Evolutionary conservation across 306 rosid species (phyloP), one percentile per base, ranked within the genome.

Genomic region (Citrullus colocynthis): DNA sequence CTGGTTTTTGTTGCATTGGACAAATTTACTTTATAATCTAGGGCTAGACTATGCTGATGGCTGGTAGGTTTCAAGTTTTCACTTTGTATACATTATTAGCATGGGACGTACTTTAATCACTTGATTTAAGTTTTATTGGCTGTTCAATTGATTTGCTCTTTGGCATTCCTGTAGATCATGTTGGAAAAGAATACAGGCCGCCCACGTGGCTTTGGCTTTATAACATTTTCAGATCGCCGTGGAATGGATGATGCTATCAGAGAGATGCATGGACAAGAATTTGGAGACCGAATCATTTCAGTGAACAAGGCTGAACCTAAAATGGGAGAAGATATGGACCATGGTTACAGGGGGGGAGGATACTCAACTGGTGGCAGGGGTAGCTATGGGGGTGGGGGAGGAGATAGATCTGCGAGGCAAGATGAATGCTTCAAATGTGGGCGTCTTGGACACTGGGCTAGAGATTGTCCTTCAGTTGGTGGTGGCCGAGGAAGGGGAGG

Each of bases 201-300:
- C 66, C 97, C 97, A 1, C 97, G 99, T 32, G 99, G 98, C 70
- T 96, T 96, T 86, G 99, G 99, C 80, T 96, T 96, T 75, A 89
- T 96, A 59, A 96, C 98, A 60, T 96, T 90, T 87, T 74, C 90
- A 67, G 99, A 91, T 85, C 97, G 92, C 59, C 86, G 98, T 74
- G 97, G 89, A 81, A 91, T 96, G 99, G 99, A 96, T 83, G 99
- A 96, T 85, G 96, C 99, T 64, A 96, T 96, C 75, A 88, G 91
- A 84, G 98, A 91, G 80, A 96, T 96, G 98, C 88, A 92, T 83
- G 99, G 98, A 41, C 90, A 86, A 65, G 98, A 92, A 83, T 75
- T 92, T 34, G 96, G 96, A 81, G 95, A 90, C 34, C 88, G 99
- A 51, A 82, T 80, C 48, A 96, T 96, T 82, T 89, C 97, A 14